These are phyloP conservation scores for Suhomyces emberorum DNA, from an alignment of 805 yeast genomes.

Conservation along the genomic window DNA sequence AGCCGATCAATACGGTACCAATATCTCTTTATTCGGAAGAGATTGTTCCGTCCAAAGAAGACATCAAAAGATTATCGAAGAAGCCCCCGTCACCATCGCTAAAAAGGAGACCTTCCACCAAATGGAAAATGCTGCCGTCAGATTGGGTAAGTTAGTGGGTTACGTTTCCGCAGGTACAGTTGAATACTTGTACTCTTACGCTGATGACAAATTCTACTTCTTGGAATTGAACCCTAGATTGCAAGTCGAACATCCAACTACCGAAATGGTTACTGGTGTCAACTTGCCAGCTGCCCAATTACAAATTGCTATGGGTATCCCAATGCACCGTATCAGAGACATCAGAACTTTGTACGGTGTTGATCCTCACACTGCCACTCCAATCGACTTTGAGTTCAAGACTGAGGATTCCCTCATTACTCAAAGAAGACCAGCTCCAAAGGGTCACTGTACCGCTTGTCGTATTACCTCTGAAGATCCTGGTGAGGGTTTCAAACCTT, in stretches of 20 bases:
- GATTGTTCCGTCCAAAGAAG: constrained; percentile 99
- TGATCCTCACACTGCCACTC: constrained; percentile 89
- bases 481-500: constrained; percentile 98
- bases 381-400: constrained; percentile 86
- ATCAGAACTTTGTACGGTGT: constrained; percentile 92
- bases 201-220: constrained; percentile 93
- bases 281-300: constrained; percentile 98
- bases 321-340: constrained; percentile 91
- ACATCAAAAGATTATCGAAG: constrained; percentile 98
- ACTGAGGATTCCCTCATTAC: constrained; percentile 65
- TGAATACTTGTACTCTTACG: constrained; percentile 91
- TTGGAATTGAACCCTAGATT: constrained; percentile 96
- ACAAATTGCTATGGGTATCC: constrained; percentile 99
- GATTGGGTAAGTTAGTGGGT: constrained; percentile 95
- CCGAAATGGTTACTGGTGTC: constrained; percentile 99
- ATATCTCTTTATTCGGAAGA: constrained; percentile 95
- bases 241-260: constrained; percentile 99
- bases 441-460: constrained; percentile 98
- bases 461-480: constrained; percentile 99
- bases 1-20: constrained; percentile 98
- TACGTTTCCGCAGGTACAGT: constrained; percentile 99
- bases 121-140: constrained; percentile 97
- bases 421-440: constrained; percentile 92
- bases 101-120: constrained; percentile 75
- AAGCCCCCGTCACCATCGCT: constrained; percentile 98